A percentile compares a stretch with the other conserved stretches of the same genome.
phyloP scores from a whole-genome alignment of 495 filamentous ascomycete species.

The Podospora pseudoanserina region DNA sequence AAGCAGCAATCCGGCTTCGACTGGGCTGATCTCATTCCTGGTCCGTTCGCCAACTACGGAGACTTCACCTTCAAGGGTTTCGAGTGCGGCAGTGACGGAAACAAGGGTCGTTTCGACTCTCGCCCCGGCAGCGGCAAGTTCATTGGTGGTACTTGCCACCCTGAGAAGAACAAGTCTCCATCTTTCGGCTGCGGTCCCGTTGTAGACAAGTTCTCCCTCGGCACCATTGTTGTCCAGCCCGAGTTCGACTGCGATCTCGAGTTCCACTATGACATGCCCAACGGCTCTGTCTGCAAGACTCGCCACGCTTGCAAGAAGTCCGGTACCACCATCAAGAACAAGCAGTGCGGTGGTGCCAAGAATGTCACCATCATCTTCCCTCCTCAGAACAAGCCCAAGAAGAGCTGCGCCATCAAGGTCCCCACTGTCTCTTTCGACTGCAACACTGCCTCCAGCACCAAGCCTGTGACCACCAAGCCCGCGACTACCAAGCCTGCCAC shows the following conservation, averaged over 20 bases:
- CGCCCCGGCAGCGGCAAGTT: slow-evolving; percentile 53
- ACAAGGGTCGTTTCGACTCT: slow-evolving; percentile 46
- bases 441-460: slow-evolving; percentile 46
- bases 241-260: slow-evolving; percentile 72
- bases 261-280: slow-evolving; percentile 79
- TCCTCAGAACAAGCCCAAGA: slow-evolving; percentile 47
- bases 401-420: slow-evolving; percentile 66
- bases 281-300: slow-evolving; percentile 74
- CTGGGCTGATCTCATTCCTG: slow-evolving; percentile 61
- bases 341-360: slow-evolving; percentile 86
- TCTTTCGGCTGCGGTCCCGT: slow-evolving; percentile 54
- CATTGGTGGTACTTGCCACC: slow-evolving; percentile 56
- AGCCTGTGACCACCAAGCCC: slow-evolving; percentile 32
- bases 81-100: slow-evolving; percentile 56
- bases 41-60: slow-evolving; percentile 63
- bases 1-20: slow-evolving; percentile 65
- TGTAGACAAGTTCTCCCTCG: slow-evolving; percentile 68
- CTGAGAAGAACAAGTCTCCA: slow-evolving; percentile 48
- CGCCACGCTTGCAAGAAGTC: slow-evolving; percentile 57
- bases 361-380: slow-evolving; percentile 74
- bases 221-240: slow-evolving; percentile 63
- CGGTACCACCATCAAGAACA: slow-evolving; percentile 69
- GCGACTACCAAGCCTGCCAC: slow-evolving; percentile 26
- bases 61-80: slow-evolving; percentile 72
- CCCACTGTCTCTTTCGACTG: slow-evolving; percentile 81